A percentile compares a stretch with the other conserved stretches of the same genome.
Conservation (phyloP, 768 basidiomycete species). For the Psilocybe tampanensis region DNA sequence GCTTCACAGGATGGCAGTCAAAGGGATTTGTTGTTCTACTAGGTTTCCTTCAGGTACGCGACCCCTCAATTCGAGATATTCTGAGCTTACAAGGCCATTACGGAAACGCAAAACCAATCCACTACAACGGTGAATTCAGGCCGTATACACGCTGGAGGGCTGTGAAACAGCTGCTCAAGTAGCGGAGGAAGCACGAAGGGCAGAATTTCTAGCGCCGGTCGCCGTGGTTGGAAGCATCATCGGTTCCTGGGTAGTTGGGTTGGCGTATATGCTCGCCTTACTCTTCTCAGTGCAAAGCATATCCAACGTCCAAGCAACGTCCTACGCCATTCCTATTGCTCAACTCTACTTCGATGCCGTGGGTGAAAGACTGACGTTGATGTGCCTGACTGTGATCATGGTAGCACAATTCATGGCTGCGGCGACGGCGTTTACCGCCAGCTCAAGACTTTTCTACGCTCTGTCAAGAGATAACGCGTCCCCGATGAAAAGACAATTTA, state of each 20-base stretch:
- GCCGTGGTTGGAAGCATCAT: slow-evolving; percentile 58
- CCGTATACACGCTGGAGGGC: slow-evolving; percentile 63
- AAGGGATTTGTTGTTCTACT: slow-evolving; percentile 59
- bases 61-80: too few relatives aligned
- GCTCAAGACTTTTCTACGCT: slow-evolving; percentile 58
- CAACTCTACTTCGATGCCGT: slow-evolving; percentile 60
- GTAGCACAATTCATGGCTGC: slow-evolving; percentile 57
- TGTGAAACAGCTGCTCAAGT: slow-evolving; percentile 68
- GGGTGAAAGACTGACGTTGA: slow-evolving; percentile 44
- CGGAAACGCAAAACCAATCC: too few relatives aligned
- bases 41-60: slow-evolving; percentile 50
- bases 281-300: slow-evolving; percentile 61
- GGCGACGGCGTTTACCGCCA: slow-evolving; percentile 60
- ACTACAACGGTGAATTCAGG: slow-evolving; percentile 29
- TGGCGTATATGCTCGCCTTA: slow-evolving; percentile 59
- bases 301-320: slow-evolving; percentile 46
- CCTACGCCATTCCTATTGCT: slow-evolving; percentile 60
- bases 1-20: slow-evolving; percentile 58
- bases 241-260: slow-evolving; percentile 59
- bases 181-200: slow-evolving; percentile 59
- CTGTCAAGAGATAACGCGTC: slow-evolving; percentile 56
- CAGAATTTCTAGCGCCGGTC: slow-evolving; percentile 57
- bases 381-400: slow-evolving; percentile 52
- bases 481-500: slow-evolving; percentile 47
- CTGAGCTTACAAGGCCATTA: too few relatives aligned